Conservation (phyloP, 2,329 filamentous ascomycete species). For the Monosporascus sp. region DNA sequence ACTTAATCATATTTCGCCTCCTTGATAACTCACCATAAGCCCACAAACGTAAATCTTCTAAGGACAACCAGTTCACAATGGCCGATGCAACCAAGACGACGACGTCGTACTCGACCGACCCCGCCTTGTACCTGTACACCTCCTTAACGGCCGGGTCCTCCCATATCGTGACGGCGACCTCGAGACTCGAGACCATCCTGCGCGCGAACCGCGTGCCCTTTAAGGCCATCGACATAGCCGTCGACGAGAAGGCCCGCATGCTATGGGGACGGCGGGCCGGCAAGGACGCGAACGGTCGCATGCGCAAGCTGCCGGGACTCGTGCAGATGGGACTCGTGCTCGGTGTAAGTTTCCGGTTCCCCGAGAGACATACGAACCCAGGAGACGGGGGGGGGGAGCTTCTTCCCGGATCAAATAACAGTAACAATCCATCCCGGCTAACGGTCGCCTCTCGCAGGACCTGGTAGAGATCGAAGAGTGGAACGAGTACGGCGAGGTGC, state of each 20-base stretch:
- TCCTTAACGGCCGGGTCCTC: conserved; percentile 93
- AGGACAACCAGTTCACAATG: not conserved
- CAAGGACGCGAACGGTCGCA: conserved; percentile 57
- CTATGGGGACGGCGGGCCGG: conserved; percentile 81
- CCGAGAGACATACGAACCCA: not conserved
- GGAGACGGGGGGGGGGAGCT: too few species aligned
- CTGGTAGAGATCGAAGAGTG: conserved; percentile 93
- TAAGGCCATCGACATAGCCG: conserved; percentile 85
- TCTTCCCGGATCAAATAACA: not conserved
- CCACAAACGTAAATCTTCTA: not conserved
- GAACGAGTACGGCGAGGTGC: conserved; percentile 97
- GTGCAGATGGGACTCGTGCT: conserved; percentile 83
- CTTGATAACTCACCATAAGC: not conserved
- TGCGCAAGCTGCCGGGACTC: conserved; percentile 78
- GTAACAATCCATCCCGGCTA: not conserved
- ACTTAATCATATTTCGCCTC: not conserved
- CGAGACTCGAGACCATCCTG: conserved; percentile 91
- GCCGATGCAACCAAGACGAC: conserved; percentile 8
- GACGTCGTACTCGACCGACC: conserved; percentile 51
- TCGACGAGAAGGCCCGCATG: conserved; percentile 81
- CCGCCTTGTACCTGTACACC: conserved; percentile 87
- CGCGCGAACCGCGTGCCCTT: conserved; percentile 93
- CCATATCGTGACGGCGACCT: conserved; percentile 93
- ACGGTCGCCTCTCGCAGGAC: conserved; percentile 52
- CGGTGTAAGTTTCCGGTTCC: conserved; percentile 57